Conservation (phyloP, 73 alveolate species). For the Paramecium tetraurelia region DNA sequence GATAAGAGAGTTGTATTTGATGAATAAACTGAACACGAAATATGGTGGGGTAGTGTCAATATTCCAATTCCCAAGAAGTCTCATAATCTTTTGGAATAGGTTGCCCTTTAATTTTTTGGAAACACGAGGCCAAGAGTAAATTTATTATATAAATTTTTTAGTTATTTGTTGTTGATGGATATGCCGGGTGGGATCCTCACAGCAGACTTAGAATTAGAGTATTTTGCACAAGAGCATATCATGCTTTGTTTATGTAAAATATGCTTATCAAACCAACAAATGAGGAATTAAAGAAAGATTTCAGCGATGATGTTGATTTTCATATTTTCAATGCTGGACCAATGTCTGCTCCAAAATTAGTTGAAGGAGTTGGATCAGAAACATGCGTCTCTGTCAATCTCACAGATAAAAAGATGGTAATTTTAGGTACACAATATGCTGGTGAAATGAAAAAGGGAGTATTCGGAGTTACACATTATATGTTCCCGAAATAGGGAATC, state of each 20-base stretch:
- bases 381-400: conserved; percentile 86
- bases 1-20: conserved; percentile 83
- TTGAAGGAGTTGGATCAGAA: conserved; percentile 84
- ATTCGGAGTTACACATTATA: conserved; percentile 89
- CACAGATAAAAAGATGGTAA: conserved; percentile 78
- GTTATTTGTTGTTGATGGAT: conserved; percentile 88
- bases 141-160: neutral
- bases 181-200: conserved; percentile 96
- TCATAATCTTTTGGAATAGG: conserved; percentile 70
- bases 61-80: conserved; percentile 77
- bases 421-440: conserved; percentile 95
- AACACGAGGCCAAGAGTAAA: conserved; percentile 71
- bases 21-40: conserved; percentile 68
- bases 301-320: conserved; percentile 69
- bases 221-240: conserved; percentile 87
- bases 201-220: conserved; percentile 84
- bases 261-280: conserved; percentile 90
- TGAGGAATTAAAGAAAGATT: conserved; percentile 73
- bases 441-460: conserved; percentile 98
- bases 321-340: conserved; percentile 91
- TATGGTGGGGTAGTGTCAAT: conserved; percentile 92
- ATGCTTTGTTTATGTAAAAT: conserved; percentile 95
- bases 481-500: conserved; percentile 85
- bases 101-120: conserved; percentile 77
- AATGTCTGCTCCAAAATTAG: conserved; percentile 84